Conservation (phyloP, 2,329 filamentous ascomycete species). For the Fusarium duplospermum region DNA sequence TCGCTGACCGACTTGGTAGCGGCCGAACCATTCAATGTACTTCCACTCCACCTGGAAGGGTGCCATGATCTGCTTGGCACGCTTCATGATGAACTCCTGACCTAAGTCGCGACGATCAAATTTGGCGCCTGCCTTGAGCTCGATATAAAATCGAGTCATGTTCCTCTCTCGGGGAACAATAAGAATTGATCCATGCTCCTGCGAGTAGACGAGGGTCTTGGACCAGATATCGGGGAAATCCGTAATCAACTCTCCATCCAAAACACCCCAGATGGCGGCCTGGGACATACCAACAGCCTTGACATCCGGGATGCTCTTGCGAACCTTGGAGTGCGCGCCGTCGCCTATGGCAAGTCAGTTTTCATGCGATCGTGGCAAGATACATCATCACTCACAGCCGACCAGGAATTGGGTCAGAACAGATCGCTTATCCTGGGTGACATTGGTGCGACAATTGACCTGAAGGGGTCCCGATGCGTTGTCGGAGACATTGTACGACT, state of each 20-base stretch:
- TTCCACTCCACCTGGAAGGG: slow-evolving; percentile 69
- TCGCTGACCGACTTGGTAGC: slow-evolving; percentile 77
- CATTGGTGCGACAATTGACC: slow-evolving; percentile 63
- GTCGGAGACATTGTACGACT: slow-evolving; percentile 62
- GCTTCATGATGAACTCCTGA: slow-evolving; percentile 77
- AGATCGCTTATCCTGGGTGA: slow-evolving; percentile 61
- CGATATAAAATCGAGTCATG: slow-evolving; percentile 74
- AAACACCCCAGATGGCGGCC: slow-evolving; percentile 73
- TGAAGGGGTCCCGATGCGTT: slow-evolving; percentile 58
- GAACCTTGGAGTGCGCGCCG: slow-evolving; percentile 77
- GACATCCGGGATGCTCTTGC: slow-evolving; percentile 69
- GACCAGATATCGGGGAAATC: slow-evolving; percentile 82
- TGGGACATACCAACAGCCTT: slow-evolving; percentile 68
- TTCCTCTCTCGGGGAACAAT: slow-evolving; percentile 79
- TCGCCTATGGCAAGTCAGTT: slow-evolving; percentile 60
- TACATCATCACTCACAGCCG: slow-evolving; percentile 64
- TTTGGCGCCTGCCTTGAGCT: slow-evolving; percentile 61
- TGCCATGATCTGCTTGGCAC: slow-evolving; percentile 70
- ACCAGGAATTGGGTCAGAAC: slow-evolving; percentile 73
- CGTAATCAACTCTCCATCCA: slow-evolving; percentile 77
- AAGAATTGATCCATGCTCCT: slow-evolving; percentile 76
- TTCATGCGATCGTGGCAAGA: neutral
- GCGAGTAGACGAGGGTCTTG: slow-evolving; percentile 76
- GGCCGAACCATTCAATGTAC: slow-evolving; percentile 76
- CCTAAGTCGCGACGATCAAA: slow-evolving; percentile 56